Evolutionary conservation across 371 early-diverging fungal species (phyloP).

Genomic region (Cokeromyces recurvatus): DNA sequence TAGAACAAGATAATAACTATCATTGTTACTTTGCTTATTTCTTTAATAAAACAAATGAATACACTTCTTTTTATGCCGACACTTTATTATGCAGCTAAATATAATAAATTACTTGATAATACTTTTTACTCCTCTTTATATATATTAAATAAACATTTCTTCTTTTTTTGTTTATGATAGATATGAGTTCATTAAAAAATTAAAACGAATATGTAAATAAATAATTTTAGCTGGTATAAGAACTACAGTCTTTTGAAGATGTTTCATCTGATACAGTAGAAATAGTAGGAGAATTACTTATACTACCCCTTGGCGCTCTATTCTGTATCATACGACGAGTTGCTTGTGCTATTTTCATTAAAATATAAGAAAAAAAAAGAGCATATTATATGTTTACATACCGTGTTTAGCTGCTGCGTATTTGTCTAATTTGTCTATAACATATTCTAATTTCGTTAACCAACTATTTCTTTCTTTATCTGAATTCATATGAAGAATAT

Average conservation of each 20-base stretch:
- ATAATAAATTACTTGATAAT: background rate
- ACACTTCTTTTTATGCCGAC: background rate
- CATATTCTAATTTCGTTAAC: conserved; percentile 20
- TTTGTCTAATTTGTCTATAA: conserved; percentile 29
- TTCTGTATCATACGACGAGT: conserved; percentile 18
- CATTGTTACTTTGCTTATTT: background rate
- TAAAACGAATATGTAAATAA: background rate
- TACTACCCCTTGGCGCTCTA: conserved; percentile 7
- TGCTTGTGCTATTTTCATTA: conserved; percentile 11
- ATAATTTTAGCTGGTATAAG: background rate
- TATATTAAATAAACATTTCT: too few species aligned
- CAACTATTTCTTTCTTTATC: conserved; percentile 27
- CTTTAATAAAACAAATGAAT: background rate
- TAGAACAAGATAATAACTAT: background rate
- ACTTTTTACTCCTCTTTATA: too few species aligned
- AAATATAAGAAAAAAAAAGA: background rate
- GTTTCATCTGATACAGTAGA: conserved; percentile 1
- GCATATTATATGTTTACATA: background rate
- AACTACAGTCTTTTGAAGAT: background rate
- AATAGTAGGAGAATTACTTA: background rate
- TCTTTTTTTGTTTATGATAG: too few species aligned
- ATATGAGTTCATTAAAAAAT: background rate
- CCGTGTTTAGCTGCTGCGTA: conserved; percentile 24
- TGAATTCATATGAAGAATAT: conserved; percentile 25
- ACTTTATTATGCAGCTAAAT: too few species aligned